These are phyloP conservation scores for Blastobotrys persicus DNA, from an alignment of 1,139 yeast species.

Conservation along the genomic window DNA sequence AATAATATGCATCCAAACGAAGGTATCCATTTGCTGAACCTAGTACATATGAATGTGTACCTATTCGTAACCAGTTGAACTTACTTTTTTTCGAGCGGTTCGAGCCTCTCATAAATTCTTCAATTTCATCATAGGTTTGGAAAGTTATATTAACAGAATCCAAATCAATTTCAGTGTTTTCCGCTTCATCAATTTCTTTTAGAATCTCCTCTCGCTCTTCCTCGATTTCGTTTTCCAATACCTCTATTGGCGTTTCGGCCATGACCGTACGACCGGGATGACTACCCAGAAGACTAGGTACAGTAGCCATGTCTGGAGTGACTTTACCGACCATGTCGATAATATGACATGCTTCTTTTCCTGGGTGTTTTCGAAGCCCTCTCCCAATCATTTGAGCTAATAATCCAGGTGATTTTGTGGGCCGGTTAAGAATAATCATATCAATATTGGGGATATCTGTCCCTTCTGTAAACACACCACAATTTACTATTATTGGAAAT, in stretches of 20 bases:
- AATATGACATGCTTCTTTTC: slow-evolving; percentile 67
- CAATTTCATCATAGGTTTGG: slow-evolving; percentile 22
- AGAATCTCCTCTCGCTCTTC: slow-evolving; percentile 6
- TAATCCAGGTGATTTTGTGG: slow-evolving; percentile 71
- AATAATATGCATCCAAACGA: slow-evolving; percentile 17
- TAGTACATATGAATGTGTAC: slow-evolving; percentile 20
- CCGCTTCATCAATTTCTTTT: slow-evolving; percentile 3
- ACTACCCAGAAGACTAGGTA: slow-evolving; percentile 59
- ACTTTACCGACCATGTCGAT: slow-evolving; percentile 68
- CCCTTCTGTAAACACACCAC: slow-evolving; percentile 91
- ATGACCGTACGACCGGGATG: slow-evolving; percentile 34
- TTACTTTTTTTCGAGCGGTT: slow-evolving; percentile 10
- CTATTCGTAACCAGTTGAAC: slow-evolving; percentile 25
- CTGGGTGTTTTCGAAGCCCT: slow-evolving; percentile 65
- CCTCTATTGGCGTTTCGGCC: slow-evolving; percentile 10
- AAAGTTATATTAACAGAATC: slow-evolving; percentile 18
- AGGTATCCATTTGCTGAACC: slow-evolving; percentile 21
- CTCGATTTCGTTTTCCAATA: slow-evolving; percentile 12
- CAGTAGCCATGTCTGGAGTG: slow-evolving; percentile 56
- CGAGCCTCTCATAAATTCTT: slow-evolving; percentile 18
- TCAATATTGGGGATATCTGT: slow-evolving; percentile 93
- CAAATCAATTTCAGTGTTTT: slow-evolving; percentile 11
- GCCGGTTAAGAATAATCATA: slow-evolving; percentile 73
- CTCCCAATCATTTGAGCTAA: slow-evolving; percentile 90
- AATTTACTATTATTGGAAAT: slow-evolving; percentile 76